Percentiles rank a stretch among this genome's conserved stretches.
phyloP scores from a whole-genome alignment of 306 rosid genomes.

The Begonia loranthoides region DNA sequence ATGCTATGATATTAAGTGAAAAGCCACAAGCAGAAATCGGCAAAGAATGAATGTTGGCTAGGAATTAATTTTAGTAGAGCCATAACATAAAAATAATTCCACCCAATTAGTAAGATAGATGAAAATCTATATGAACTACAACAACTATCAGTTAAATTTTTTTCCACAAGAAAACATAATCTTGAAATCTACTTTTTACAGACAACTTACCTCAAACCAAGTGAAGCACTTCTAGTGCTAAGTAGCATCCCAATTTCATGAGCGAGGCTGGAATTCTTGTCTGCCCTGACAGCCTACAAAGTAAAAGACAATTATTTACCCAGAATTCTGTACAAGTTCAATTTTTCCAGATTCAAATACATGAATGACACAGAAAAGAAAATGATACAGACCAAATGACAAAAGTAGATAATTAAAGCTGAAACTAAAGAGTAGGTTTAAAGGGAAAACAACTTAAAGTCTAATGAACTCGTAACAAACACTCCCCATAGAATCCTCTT shows the following conservation, averaged over 20 bases:
- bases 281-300: slow-evolving; percentile 66
- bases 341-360: neutral
- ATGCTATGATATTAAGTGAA: too few relatives aligned
- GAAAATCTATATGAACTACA: too few relatives aligned
- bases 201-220: slow-evolving; percentile 49
- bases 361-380: neutral
- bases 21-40: too few relatives aligned
- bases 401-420: neutral
- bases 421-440: too few relatives aligned
- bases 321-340: neutral
- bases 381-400: slow-evolving; percentile 1
- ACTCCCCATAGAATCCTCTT: slow-evolving; percentile 85
- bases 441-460: too few relatives aligned
- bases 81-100: too few relatives aligned
- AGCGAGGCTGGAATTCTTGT: slow-evolving; percentile 45
- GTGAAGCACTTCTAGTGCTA: slow-evolving; percentile 54
- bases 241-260: slow-evolving; percentile 83
- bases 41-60: too few relatives aligned
- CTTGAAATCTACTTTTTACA: too few relatives aligned
- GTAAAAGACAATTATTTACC: slow-evolving; percentile 13
- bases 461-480: slow-evolving; percentile 50
- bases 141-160: too few relatives aligned
- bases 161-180: too few relatives aligned
- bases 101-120: too few relatives aligned
- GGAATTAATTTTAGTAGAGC: too few relatives aligned